A percentile compares a stretch with the other conserved stretches of the same genome.
Evolutionary conservation across 306 rosid genomes (phyloP).

Genomic region (Hippophae gyantsensis): DNA sequence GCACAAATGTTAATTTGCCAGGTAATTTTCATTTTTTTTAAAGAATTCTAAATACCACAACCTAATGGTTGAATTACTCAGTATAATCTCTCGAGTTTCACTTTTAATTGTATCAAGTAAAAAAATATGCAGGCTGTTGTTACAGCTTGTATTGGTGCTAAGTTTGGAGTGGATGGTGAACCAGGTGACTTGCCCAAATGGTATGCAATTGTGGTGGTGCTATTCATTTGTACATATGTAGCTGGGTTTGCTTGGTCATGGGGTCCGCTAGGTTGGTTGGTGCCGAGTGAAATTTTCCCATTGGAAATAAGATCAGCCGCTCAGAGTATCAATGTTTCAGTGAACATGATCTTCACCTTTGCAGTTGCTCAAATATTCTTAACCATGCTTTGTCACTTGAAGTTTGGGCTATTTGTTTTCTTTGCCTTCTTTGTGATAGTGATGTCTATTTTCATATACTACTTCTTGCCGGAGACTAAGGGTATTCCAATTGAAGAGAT

Average conservation of each 20-base stretch:
- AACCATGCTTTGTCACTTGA: conserved; percentile 75
- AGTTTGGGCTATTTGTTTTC: conserved; percentile 79
- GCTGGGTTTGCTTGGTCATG: conserved; percentile 96
- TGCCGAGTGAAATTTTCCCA: conserved; percentile 92
- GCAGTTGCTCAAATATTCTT: conserved; percentile 63
- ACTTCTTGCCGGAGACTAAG: conserved; percentile 72
- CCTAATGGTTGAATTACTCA: too few relatives aligned
- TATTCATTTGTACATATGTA: conserved; percentile 81
- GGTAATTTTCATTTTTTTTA: conserved; percentile 24
- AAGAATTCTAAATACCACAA: too few relatives aligned
- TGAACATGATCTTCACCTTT: conserved; percentile 86
- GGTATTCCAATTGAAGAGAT: conserved; percentile 91
- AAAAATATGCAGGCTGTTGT: conserved; percentile 39
- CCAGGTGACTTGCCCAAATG: conserved; percentile 69
- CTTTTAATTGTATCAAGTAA: too few relatives aligned
- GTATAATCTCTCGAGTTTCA: too few relatives aligned
- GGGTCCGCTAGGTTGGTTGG: conserved; percentile 97
- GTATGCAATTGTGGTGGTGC: conserved; percentile 82
- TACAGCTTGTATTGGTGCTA: conserved; percentile 59
- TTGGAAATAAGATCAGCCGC: conserved; percentile 88
- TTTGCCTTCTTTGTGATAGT: conserved; percentile 62
- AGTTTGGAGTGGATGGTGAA: conserved; percentile 58
- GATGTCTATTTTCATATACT: conserved; percentile 49
- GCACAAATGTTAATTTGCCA: conserved; percentile 74
- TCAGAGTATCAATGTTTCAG: conserved; percentile 70